Percentiles rank a stretch among this genome's conserved stretches.
Evolutionary conservation across 139 green algal genomes (phyloP).

Genomic region (Ettlia oleoabundans): DNA sequence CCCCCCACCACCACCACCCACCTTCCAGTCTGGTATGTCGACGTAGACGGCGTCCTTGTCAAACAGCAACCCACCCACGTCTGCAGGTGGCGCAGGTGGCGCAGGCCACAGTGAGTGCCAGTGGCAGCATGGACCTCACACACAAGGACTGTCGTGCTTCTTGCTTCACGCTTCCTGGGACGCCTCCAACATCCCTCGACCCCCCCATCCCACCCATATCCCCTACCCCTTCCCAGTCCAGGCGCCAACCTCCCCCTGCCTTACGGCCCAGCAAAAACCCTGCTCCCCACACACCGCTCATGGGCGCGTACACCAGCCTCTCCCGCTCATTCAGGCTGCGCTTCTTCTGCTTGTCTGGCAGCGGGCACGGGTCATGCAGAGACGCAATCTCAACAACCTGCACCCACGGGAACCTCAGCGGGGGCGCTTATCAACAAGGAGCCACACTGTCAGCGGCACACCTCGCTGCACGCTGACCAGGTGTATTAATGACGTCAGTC

Average conservation of each 20-base stretch:
- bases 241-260: too few relatives aligned
- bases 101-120: not conserved
- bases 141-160: not conserved
- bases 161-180: not conserved
- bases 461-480: too few relatives aligned
- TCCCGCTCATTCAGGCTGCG: slow-evolving; percentile 87
- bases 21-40: slow-evolving; percentile 96
- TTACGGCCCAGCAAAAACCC: too few relatives aligned
- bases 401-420: too few relatives aligned
- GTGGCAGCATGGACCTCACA: not conserved
- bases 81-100: not conserved
- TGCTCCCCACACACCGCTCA: slow-evolving; percentile 72
- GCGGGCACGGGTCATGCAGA: slow-evolving; percentile 96
- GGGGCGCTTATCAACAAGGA: too few relatives aligned
- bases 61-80: slow-evolving; percentile 94
- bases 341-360: slow-evolving; percentile 80
- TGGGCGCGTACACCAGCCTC: slow-evolving; percentile 95
- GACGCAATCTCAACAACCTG: slow-evolving; percentile 63
- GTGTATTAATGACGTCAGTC: too few relatives aligned
- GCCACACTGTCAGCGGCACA: too few relatives aligned
- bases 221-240: not conserved
- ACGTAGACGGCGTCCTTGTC: slow-evolving; percentile 99
- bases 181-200: not conserved
- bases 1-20: slow-evolving; percentile 36
- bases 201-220: not conserved